Evolutionary conservation across 1,284 basidiomycete species (phyloP).

Genomic region (Pterulicium gracile): DNA sequence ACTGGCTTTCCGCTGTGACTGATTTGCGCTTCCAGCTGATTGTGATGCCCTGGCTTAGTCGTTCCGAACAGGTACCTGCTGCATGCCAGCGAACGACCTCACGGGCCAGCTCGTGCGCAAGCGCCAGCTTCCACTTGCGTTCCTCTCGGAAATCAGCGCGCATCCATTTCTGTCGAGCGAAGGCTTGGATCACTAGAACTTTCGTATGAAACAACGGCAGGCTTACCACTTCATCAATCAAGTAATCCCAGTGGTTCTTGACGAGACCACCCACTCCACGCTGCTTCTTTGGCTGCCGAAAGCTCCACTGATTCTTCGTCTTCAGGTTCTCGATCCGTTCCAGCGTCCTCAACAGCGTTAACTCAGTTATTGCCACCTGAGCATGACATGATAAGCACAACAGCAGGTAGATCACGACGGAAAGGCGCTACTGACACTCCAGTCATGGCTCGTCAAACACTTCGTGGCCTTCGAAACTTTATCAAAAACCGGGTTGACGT

Average conservation of each 20-base stretch:
- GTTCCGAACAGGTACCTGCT: conserved; percentile 52
- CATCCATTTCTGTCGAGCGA: conserved; percentile 77
- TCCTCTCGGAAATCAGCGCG: conserved; percentile 93
- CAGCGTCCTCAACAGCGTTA: conserved; percentile 70
- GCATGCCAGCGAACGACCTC: conserved; percentile 85
- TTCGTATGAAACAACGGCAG: neutral
- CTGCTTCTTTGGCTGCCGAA: conserved; percentile 93
- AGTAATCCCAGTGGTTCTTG: conserved; percentile 93
- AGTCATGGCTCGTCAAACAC: conserved; percentile 67
- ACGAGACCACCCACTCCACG: conserved; percentile 65
- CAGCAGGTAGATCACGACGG: conserved; percentile 4
- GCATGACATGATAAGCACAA: conserved; percentile 2
- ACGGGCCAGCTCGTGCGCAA: conserved; percentile 80
- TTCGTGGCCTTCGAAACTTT: conserved; percentile 59
- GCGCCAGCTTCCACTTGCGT: conserved; percentile 81
- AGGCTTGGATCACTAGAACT: neutral
- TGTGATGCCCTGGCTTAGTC: conserved; percentile 58
- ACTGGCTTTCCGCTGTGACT: conserved; percentile 16
- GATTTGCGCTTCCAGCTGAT: conserved; percentile 50
- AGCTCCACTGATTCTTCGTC: conserved; percentile 78
- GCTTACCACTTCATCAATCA: conserved; percentile 91
- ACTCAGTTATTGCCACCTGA: conserved; percentile 68
- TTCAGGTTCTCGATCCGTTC: conserved; percentile 85
- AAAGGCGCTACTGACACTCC: conserved; percentile 50
- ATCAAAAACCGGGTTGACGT: conserved; percentile 64